phyloP scores from a whole-genome alignment of 2,329 filamentous ascomycete species.

The Laburnicola sp. region DNA sequence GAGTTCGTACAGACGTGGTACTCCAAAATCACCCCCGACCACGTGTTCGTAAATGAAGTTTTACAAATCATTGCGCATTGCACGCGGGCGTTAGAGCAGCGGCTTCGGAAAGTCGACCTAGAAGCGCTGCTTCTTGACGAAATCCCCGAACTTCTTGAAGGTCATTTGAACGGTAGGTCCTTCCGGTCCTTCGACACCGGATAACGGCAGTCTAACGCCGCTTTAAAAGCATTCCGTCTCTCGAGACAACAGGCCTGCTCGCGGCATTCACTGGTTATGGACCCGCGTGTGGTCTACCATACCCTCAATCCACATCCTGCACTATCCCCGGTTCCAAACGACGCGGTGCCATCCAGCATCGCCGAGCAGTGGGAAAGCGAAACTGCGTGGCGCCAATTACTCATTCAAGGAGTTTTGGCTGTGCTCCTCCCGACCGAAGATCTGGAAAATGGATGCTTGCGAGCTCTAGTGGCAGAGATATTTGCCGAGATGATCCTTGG shows the following conservation, averaged over 20 bases:
- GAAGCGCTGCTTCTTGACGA: constrained; percentile 85
- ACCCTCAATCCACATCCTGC: constrained; percentile 78
- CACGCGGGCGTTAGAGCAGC: constrained; percentile 83
- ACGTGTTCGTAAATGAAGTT: constrained; percentile 83
- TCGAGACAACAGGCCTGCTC: constrained; percentile 61
- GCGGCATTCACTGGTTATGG: constrained; percentile 62
- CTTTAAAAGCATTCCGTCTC: constrained; percentile 68
- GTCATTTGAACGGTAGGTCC: constrained; percentile 73
- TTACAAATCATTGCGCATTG: constrained; percentile 91
- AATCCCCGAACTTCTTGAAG: constrained; percentile 77
- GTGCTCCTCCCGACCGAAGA: constrained; percentile 90
- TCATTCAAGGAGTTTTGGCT: constrained; percentile 80
- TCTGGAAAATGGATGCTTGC: constrained; percentile 82
- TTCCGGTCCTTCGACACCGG: constrained; percentile 24
- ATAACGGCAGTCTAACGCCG: constrained; percentile 30
- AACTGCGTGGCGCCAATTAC: constrained; percentile 78
- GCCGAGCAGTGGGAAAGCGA: constrained; percentile 75
- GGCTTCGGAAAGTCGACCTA: constrained; percentile 78
- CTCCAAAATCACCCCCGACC: constrained; percentile 85
- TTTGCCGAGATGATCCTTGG: constrained; percentile 88
- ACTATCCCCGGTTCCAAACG: constrained; percentile 72
- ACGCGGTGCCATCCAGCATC: constrained; percentile 55
- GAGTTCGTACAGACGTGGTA: constrained; percentile 96
- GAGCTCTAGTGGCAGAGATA: constrained; percentile 81
- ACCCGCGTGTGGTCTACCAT: constrained; percentile 76